Conservation (phyloP, 2,329 filamentous ascomycete species). For the Diaporthe longicolla region DNA sequence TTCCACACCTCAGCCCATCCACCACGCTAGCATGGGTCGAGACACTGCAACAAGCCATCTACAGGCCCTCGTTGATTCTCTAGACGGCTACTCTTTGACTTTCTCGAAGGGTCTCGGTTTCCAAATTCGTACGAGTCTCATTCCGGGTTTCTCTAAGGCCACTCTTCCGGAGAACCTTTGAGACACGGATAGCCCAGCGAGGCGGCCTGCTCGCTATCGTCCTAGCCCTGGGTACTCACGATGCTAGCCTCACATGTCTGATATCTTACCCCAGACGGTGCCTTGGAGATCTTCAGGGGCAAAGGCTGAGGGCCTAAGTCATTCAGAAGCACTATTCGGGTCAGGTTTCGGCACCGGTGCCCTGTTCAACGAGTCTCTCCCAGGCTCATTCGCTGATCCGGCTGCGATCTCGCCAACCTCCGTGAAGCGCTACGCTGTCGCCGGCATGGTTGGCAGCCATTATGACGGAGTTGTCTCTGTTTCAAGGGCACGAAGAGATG, state of each 20-base stretch:
- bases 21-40: conserved; percentile 47
- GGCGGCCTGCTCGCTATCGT: conserved; percentile 32
- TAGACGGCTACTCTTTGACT: conserved; percentile 38
- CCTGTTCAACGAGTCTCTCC: conserved; percentile 4
- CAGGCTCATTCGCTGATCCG: conserved; percentile 29
- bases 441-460: conserved; percentile 16
- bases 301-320: conserved; percentile 22
- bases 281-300: conserved; percentile 43
- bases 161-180: conserved; percentile 17
- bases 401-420: conserved; percentile 35
- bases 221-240: conserved; percentile 20
- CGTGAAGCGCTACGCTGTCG: conserved; percentile 32
- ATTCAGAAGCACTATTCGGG: conserved; percentile 40
- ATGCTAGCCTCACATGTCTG: conserved; percentile 31
- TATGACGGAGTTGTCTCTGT: conserved; percentile 36
- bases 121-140: conserved; percentile 38
- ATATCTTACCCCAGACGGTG: conserved; percentile 42
- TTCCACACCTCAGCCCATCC: conserved; percentile 46
- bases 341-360: conserved; percentile 21
- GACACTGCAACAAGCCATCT: conserved; percentile 45
- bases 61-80: conserved; percentile 51
- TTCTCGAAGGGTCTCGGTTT: conserved; percentile 43
- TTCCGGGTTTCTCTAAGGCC: conserved; percentile 26
- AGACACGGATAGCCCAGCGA: conserved; percentile 36
- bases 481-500: conserved; percentile 28